These are phyloP conservation scores for Hanseniaspora sp. DNA, from an alignment of 1,139 yeast genomes.

Conservation along the genomic window DNA sequence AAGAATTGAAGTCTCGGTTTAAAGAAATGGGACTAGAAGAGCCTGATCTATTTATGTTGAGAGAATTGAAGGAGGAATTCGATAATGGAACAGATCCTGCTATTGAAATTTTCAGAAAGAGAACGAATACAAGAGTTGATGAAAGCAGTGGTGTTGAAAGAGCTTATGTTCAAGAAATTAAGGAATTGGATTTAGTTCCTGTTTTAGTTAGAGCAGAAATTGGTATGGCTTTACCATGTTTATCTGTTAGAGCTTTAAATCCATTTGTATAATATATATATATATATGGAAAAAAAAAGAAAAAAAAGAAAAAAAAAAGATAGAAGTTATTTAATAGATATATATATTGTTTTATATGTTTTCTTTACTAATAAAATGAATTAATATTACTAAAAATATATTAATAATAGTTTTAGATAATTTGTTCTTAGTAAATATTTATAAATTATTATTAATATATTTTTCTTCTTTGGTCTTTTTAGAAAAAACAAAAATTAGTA, in stretches of 20 bases:
- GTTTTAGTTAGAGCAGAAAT: slow-evolving; percentile 80
- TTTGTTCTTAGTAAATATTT: no score
- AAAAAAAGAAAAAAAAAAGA: no score
- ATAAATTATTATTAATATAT: no score
- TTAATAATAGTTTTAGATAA: no score
- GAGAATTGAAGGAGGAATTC: slow-evolving; percentile 8
- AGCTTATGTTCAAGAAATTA: slow-evolving; percentile 58
- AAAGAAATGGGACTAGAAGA: slow-evolving; percentile 40
- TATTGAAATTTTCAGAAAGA: slow-evolving; percentile 46
- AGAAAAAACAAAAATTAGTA: no score
- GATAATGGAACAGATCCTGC: slow-evolving; percentile 22
- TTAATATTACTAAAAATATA: no score
- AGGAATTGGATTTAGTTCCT: slow-evolving; percentile 69
- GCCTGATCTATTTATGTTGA: slow-evolving; percentile 43
- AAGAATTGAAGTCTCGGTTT: slow-evolving; percentile 40
- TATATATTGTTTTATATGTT: no score
- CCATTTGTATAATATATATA: slow-evolving; percentile 43
- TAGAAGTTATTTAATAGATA: no score
- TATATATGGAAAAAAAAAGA: neutral
- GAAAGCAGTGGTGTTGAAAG: slow-evolving; percentile 34
- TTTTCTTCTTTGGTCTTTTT: no score
- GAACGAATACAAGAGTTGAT: slow-evolving; percentile 49
- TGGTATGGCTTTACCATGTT: slow-evolving; percentile 90
- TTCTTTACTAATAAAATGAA: no score
- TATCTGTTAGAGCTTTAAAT: slow-evolving; percentile 85